These are phyloP conservation scores for Diaporthe aspalathi DNA, from an alignment of 2,329 filamentous ascomycete species.

Conservation along the genomic window DNA sequence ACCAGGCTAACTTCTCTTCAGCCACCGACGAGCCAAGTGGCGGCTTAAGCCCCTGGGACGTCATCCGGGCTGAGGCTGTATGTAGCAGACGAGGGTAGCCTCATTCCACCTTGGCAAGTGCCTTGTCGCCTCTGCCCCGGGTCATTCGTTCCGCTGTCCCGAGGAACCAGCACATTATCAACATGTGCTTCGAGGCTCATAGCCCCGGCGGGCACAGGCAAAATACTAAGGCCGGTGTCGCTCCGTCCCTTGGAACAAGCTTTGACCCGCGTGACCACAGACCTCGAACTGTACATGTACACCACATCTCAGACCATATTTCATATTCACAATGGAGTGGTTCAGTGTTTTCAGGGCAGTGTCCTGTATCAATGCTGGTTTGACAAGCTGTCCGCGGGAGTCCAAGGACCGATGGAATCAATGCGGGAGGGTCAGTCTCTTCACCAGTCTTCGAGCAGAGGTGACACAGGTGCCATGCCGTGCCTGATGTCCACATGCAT, in stretches of 20 bases:
- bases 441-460: background rate
- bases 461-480: background rate
- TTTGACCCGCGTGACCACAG: background rate
- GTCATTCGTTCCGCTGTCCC: background rate
- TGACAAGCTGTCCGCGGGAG: background rate
- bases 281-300: no score
- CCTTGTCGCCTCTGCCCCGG: background rate
- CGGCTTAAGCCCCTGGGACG: no score
- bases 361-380: background rate
- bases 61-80: background rate
- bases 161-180: background rate
- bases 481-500: background rate
- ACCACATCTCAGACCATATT: background rate
- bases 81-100: background rate
- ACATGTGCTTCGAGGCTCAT: background rate
- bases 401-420: background rate
- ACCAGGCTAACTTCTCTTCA: background rate
- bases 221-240: background rate
- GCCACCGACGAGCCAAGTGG: background rate
- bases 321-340: background rate
- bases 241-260: background rate
- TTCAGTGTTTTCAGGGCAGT: background rate
- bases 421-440: background rate
- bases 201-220: background rate
- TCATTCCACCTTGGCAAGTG: background rate